These are phyloP conservation scores for Crataegus laevigata DNA, from an alignment of 306 rosid genomes.

Conservation along the genomic window DNA sequence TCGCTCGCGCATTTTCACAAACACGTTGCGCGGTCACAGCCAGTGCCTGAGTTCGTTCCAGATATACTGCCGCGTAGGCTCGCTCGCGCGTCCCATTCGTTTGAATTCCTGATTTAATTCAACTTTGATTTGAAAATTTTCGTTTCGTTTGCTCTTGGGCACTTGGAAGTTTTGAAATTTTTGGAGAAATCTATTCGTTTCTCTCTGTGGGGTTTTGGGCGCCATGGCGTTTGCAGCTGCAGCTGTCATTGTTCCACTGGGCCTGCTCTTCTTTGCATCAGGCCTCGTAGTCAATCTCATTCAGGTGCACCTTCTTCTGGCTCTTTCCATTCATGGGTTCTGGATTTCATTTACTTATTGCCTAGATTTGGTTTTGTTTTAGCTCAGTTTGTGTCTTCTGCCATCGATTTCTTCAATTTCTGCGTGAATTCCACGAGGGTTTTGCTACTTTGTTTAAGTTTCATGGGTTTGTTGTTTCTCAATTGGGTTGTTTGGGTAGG, in stretches of 20 bases:
- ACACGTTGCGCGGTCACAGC: not conserved
- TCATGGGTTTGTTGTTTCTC: not conserved
- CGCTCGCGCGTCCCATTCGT: not conserved
- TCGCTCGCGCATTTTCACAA: not conserved
- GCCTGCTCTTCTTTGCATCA: slow-evolving; percentile 74
- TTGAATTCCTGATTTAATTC: not conserved
- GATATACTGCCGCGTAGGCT: not conserved
- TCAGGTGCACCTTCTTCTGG: slow-evolving; percentile 40
- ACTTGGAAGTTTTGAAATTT: not conserved
- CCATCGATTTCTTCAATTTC: not conserved
- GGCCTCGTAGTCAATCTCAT: slow-evolving; percentile 78
- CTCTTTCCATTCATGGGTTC: not conserved
- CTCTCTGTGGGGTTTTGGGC: slow-evolving; percentile 12
- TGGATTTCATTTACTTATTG: not conserved
- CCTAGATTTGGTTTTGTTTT: not conserved
- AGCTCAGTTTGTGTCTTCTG: not conserved
- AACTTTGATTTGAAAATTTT: not conserved
- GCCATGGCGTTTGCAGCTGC: slow-evolving; percentile 82
- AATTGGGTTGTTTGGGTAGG: not conserved
- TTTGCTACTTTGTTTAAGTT: not conserved
- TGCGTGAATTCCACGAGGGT: not conserved
- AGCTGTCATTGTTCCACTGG: slow-evolving; percentile 73
- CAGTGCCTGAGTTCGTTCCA: not conserved
- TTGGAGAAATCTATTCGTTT: slow-evolving; percentile 2
- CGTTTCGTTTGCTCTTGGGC: not conserved